These are phyloP conservation scores for Setaria italica DNA, from an alignment of 202 grass and related monocot genomes.

Conservation along the genomic window DNA sequence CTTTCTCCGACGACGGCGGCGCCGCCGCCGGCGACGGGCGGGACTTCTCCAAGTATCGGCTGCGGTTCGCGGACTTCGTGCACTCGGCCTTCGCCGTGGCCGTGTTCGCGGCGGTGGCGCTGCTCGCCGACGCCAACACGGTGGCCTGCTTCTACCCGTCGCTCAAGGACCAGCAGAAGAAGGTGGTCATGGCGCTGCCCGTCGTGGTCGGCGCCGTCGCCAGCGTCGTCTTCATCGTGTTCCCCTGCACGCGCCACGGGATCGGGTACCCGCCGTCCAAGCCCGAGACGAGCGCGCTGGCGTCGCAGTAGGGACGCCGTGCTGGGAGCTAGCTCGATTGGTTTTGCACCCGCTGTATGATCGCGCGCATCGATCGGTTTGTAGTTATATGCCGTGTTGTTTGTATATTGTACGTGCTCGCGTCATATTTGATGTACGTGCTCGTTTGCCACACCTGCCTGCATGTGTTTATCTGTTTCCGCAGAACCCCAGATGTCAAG, in stretches of 20 bases:
- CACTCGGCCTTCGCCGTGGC: slow-evolving; percentile 63
- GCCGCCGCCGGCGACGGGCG: not conserved
- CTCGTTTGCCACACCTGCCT: not conserved
- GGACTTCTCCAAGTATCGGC: slow-evolving; percentile 54
- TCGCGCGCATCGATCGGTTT: not conserved
- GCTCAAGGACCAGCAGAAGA: slow-evolving; percentile 51
- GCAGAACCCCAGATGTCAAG: no score
- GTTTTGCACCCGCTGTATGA: not conserved
- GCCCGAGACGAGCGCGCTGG: slow-evolving; percentile 15
- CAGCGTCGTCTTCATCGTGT: slow-evolving; percentile 51
- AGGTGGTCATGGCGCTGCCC: slow-evolving; percentile 59
- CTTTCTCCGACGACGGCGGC: slow-evolving; percentile 14
- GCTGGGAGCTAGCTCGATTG: not conserved
- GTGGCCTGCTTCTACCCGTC: slow-evolving; percentile 73
- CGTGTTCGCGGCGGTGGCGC: slow-evolving; percentile 57
- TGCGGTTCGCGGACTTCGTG: slow-evolving; percentile 56
- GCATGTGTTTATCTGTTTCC: not conserved
- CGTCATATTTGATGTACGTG: not conserved
- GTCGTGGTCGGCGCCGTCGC: slow-evolving; percentile 57
- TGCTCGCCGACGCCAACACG: slow-evolving; percentile 70
- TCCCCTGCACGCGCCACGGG: slow-evolving; percentile 57
- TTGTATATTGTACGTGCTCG: not conserved
- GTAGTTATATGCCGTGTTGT: not conserved
- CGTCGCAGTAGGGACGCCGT: slow-evolving; percentile 27
- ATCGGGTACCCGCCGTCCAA: slow-evolving; percentile 62